These are phyloP conservation scores for Dendryphion nanum DNA, from an alignment of 2,329 filamentous ascomycete species.

Conservation along the genomic window DNA sequence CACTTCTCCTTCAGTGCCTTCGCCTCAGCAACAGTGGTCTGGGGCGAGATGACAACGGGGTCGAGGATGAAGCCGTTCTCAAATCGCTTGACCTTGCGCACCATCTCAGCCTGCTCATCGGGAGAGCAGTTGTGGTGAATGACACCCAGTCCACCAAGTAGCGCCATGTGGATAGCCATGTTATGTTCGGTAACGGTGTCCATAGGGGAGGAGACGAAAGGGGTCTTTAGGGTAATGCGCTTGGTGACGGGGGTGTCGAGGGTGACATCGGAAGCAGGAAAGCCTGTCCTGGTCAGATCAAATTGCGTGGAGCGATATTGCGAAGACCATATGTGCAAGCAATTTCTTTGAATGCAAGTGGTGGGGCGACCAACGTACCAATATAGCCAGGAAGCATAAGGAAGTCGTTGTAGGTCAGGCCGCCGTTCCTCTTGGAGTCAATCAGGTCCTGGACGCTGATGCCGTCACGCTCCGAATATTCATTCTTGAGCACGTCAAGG, in stretches of 20 bases:
- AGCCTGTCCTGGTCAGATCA: conserved; percentile 53
- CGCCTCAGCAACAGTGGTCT: conserved; percentile 86
- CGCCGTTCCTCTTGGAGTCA: conserved; percentile 87
- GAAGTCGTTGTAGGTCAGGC: conserved; percentile 99
- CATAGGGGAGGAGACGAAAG: conserved; percentile 97
- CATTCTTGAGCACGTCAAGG: conserved; percentile 71
- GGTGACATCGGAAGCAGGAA: conserved; percentile 82
- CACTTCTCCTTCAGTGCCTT: conserved; percentile 94
- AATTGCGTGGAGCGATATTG: conserved; percentile 9
- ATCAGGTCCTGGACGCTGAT: conserved; percentile 83
- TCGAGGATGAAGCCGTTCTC: conserved; percentile 99
- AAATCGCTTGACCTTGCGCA: conserved; percentile 97
- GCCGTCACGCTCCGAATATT: conserved; percentile 80
- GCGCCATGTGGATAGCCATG: conserved; percentile 97
- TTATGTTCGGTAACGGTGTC: conserved; percentile 99
- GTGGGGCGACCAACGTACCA: conserved; percentile 59
- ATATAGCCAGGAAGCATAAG: conserved; percentile 95
- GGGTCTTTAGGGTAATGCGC: conserved; percentile 92
- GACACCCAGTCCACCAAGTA: conserved; percentile 85
- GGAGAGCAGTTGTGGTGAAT: conserved; percentile 99
- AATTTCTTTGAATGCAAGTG: too few species aligned
- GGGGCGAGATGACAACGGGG: conserved; percentile 84
- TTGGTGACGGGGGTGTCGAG: conserved; percentile 94
- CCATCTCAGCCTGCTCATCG: conserved; percentile 97
- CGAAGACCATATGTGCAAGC: too few species aligned